phyloP scores from a whole-genome alignment of 1,139 yeast species.

The Hansenula sp. region DNA sequence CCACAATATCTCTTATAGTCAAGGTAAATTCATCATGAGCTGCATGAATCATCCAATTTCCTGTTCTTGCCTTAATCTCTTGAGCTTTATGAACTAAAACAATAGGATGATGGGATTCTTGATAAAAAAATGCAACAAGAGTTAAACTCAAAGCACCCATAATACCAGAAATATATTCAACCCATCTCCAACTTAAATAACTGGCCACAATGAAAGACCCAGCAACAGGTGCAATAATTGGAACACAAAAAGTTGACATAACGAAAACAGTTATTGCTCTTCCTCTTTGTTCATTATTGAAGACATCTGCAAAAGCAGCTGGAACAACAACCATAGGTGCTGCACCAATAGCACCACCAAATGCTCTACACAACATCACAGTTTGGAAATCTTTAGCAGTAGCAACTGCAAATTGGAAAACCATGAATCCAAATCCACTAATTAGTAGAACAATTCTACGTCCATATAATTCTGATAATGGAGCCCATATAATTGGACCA shows the following conservation, averaged over 20 bases:
- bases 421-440: constrained; percentile 50
- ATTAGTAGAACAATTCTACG: constrained; percentile 53
- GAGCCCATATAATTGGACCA: constrained; percentile 82
- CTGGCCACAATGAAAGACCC: constrained; percentile 58
- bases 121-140: constrained; percentile 39
- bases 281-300: constrained; percentile 58
- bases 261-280: constrained; percentile 60
- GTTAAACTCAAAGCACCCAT: constrained; percentile 42
- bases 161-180: constrained; percentile 62
- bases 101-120: constrained; percentile 61
- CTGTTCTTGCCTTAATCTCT: constrained; percentile 50
- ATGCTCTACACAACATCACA: constrained; percentile 66
- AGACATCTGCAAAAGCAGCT: constrained; percentile 78
- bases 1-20: constrained; percentile 57
- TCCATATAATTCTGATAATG: constrained; percentile 72
- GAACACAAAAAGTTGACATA: constrained; percentile 68
- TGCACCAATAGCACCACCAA: constrained; percentile 73
- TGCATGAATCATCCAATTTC: constrained; percentile 79
- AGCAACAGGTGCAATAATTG: constrained; percentile 67
- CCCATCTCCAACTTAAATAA: constrained; percentile 75
- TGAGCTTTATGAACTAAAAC: constrained; percentile 61
- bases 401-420: constrained; percentile 69
- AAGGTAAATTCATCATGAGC: constrained; percentile 72
- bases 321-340: constrained; percentile 82
- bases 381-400: constrained; percentile 72